Evolutionary conservation across 2,329 filamentous ascomycete genomes (phyloP).

Genomic region (Huntiella savannae): DNA sequence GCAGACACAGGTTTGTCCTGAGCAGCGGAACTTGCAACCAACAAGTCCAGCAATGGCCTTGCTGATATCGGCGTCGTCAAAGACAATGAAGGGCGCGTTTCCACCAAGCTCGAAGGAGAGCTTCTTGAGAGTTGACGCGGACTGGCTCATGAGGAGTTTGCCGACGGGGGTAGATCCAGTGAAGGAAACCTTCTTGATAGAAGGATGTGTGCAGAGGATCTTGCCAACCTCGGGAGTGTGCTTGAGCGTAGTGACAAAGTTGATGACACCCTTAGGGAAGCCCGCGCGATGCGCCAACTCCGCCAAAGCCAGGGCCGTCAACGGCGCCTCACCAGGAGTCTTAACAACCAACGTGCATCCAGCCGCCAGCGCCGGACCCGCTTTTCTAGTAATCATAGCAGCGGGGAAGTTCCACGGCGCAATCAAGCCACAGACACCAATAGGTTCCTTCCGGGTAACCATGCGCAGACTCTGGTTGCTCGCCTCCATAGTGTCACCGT

Average conservation of each 20-base stretch:
- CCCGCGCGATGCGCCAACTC: constrained; percentile 71
- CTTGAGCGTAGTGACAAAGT: constrained; percentile 57
- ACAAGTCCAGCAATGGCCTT: constrained; percentile 46
- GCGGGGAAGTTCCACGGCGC: constrained; percentile 38
- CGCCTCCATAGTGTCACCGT: constrained; percentile 30
- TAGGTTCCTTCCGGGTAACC: constrained; percentile 18
- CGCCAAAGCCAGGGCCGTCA: constrained; percentile 66
- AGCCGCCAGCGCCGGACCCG: constrained; percentile 40
- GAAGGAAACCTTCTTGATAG: constrained; percentile 52
- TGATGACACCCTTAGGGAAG: constrained; percentile 71
- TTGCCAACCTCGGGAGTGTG: constrained; percentile 65
- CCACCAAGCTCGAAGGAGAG: constrained; percentile 56
- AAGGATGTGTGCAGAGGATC: constrained; percentile 21
- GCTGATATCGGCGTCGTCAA: constrained; percentile 54
- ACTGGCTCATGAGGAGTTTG: constrained; percentile 46
- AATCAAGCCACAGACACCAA: constrained; percentile 20
- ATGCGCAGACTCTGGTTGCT: constrained; percentile 38
- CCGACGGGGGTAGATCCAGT: constrained; percentile 38
- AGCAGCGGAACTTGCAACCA: constrained; percentile 51
- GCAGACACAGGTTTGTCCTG: constrained; percentile 53
- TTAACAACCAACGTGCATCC: constrained; percentile 70
- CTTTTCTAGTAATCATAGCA: constrained; percentile 31
- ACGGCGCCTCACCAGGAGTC: constrained; percentile 73
- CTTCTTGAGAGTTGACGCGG: constrained; percentile 50
- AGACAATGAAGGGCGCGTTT: constrained; percentile 59